phyloP scores from a whole-genome alignment of 2,329 filamentous ascomycete species.

The Neonectria hederae region DNA sequence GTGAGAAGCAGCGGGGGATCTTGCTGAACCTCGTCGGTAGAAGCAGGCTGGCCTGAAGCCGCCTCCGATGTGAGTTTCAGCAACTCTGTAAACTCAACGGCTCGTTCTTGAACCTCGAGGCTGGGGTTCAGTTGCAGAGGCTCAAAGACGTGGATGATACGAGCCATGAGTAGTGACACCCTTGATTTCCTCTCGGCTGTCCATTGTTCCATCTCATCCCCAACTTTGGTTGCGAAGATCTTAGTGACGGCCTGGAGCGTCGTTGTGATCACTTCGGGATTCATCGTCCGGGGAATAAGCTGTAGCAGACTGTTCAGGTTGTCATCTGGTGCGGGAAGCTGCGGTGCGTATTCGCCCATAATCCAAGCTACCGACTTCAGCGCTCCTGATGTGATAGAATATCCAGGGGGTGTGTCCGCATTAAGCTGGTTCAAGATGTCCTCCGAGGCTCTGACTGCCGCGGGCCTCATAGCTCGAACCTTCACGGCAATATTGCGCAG shows the following conservation, averaged over 20 bases:
- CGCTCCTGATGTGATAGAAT: slow-evolving; percentile 68
- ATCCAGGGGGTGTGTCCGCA: slow-evolving; percentile 62
- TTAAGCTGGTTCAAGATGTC: slow-evolving; percentile 71
- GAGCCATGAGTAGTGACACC: slow-evolving; percentile 79
- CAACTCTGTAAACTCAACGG: slow-evolving; percentile 91
- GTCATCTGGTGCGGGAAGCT: slow-evolving; percentile 74
- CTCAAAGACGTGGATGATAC: slow-evolving; percentile 85
- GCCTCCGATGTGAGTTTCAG: slow-evolving; percentile 89
- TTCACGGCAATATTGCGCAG: slow-evolving; percentile 91
- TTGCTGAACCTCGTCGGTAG: slow-evolving; percentile 61
- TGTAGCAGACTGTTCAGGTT: slow-evolving; percentile 80
- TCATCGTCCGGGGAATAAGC: slow-evolving; percentile 63
- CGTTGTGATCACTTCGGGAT: slow-evolving; percentile 76
- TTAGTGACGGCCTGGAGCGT: slow-evolving; percentile 89
- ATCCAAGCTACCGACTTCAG: slow-evolving; percentile 85
- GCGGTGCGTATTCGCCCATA: slow-evolving; percentile 85
- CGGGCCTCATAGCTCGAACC: slow-evolving; percentile 81
- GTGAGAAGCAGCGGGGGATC: slow-evolving; percentile 87
- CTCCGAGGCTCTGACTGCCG: slow-evolving; percentile 86
- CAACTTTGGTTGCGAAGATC: slow-evolving; percentile 78
- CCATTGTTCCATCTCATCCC: slow-evolving; percentile 73
- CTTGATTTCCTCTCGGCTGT: slow-evolving; percentile 77
- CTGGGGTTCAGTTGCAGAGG: slow-evolving; percentile 82
- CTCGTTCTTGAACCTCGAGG: slow-evolving; percentile 93
- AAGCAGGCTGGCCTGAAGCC: slow-evolving; percentile 70